Evolutionary conservation across 805 yeast species (phyloP).

Genomic region (Candida boidinii): DNA sequence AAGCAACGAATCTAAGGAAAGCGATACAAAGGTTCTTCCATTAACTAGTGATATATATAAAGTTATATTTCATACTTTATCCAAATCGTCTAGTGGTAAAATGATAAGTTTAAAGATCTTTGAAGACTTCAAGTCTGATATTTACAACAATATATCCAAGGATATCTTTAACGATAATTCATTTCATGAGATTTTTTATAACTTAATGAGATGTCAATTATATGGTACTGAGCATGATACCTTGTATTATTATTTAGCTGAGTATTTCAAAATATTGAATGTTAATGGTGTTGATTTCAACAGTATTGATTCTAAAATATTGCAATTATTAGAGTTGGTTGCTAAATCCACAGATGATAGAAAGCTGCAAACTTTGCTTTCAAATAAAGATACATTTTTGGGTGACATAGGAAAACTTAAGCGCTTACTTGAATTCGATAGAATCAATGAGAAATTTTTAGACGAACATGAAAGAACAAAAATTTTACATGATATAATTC

Average conservation of each 20-base stretch:
- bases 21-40: not conserved
- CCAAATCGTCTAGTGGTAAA: slow-evolving; percentile 11
- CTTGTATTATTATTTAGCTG: slow-evolving; percentile 4
- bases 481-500: slow-evolving; percentile 3
- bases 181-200: slow-evolving; percentile 7
- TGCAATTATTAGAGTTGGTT: slow-evolving; percentile 4
- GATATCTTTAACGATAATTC: slow-evolving; percentile 5
- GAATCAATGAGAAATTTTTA: slow-evolving; percentile 6
- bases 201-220: slow-evolving; percentile 13
- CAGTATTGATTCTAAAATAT: no score
- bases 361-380: slow-evolving; percentile 6
- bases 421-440: slow-evolving; percentile 6
- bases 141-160: no score
- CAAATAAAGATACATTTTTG: not conserved
- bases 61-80: slow-evolving; percentile 11
- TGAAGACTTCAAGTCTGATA: slow-evolving; percentile 4
- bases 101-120: slow-evolving; percentile 10
- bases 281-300: no score
- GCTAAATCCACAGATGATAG: slow-evolving; percentile 8
- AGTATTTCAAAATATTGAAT: no score
- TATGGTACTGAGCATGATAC: slow-evolving; percentile 19
- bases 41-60: slow-evolving; percentile 9
- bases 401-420: slow-evolving; percentile 2
- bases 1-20: slow-evolving; percentile 7
- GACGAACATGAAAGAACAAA: slow-evolving; percentile 8